Percentiles rank a stretch among this genome's conserved stretches.
Conservation (phyloP, 2,329 filamentous ascomycete species). For the Ceratocystis cubensis region DNA sequence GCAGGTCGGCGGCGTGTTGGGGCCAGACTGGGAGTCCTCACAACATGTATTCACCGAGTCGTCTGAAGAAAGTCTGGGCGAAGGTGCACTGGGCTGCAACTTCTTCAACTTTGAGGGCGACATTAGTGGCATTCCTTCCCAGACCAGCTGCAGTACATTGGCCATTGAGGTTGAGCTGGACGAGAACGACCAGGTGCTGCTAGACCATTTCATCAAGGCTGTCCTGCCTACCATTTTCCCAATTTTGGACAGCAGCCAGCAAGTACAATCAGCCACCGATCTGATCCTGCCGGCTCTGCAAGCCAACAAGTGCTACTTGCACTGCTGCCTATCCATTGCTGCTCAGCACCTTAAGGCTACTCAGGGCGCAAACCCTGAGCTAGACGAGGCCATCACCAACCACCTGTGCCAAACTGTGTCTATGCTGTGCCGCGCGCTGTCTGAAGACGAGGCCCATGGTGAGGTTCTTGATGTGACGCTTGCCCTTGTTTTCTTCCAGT, state of each 20-base stretch:
- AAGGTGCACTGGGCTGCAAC: slow-evolving; percentile 32
- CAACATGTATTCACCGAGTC: slow-evolving; percentile 14
- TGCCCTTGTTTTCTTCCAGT: slow-evolving; percentile 89
- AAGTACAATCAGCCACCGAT: slow-evolving; percentile 66
- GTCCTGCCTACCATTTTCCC: slow-evolving; percentile 86
- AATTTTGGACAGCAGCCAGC: slow-evolving; percentile 79
- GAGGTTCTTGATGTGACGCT: slow-evolving; percentile 86
- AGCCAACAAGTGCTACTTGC: slow-evolving; percentile 83
- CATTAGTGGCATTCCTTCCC: slow-evolving; percentile 57
- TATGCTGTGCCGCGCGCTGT: slow-evolving; percentile 69
- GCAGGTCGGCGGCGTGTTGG: slow-evolving; percentile 49
- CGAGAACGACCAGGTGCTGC: slow-evolving; percentile 70
- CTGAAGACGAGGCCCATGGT: slow-evolving; percentile 66
- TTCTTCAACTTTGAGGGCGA: slow-evolving; percentile 61
- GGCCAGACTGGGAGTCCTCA: slow-evolving; percentile 60
- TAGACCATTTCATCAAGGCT: slow-evolving; percentile 82
- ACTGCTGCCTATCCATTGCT: slow-evolving; percentile 88
- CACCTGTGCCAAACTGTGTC: slow-evolving; percentile 83
- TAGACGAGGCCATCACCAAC: slow-evolving; percentile 82
- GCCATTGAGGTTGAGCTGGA: slow-evolving; percentile 67
- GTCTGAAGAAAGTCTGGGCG: background rate
- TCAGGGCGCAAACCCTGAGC: slow-evolving; percentile 51
- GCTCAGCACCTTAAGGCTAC: slow-evolving; percentile 84
- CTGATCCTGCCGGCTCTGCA: slow-evolving; percentile 79
- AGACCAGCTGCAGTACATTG: slow-evolving; percentile 58